These are phyloP conservation scores for Boletales sp. DNA, from an alignment of 768 basidiomycete genomes.

Conservation along the genomic window DNA sequence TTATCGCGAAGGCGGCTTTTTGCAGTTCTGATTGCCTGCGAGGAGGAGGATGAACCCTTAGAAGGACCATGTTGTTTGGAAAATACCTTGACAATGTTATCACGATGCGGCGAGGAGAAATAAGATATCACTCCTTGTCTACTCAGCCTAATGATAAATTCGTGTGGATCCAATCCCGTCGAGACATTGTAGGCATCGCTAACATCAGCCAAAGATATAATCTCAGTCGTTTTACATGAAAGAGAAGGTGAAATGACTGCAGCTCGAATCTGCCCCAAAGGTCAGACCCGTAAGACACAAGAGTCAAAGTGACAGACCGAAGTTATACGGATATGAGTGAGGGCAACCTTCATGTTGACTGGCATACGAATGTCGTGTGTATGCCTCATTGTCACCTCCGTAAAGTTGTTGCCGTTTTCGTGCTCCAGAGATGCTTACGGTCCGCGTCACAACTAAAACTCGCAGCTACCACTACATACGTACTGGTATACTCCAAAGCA, in stretches of 20 bases:
- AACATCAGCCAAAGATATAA: constrained; percentile 75
- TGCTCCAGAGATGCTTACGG: constrained; percentile 56
- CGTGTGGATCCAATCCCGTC: constrained; percentile 69
- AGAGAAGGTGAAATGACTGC: constrained; percentile 63
- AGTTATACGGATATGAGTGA: constrained; percentile 72
- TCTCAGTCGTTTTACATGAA: constrained; percentile 76
- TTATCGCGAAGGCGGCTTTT: constrained; percentile 65
- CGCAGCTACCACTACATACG: constrained; percentile 13
- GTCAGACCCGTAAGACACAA: constrained; percentile 1
- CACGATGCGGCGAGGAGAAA: constrained; percentile 68
- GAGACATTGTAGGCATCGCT: constrained; percentile 85
- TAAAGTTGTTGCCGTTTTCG: constrained; percentile 51
- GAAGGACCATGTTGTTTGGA: neutral
- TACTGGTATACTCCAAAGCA: constrained; percentile 55
- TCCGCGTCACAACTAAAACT: constrained; percentile 9
- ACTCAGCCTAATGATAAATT: constrained; percentile 78
- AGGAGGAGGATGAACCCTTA: neutral
- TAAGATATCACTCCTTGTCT: constrained; percentile 70
- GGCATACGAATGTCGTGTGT: constrained; percentile 66
- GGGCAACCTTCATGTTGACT: constrained; percentile 62
- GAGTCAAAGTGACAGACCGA: constrained; percentile 47
- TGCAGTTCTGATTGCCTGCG: constrained; percentile 68
- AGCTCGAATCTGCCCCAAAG: constrained; percentile 54
- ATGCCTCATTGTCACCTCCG: constrained; percentile 65
- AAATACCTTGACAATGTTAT: constrained; percentile 69